Percentiles rank a stretch among this genome's conserved stretches.
phyloP scores from a whole-genome alignment of 164 flowering plant genomes.

The Kalanchoe fedtschenkoi region DNA sequence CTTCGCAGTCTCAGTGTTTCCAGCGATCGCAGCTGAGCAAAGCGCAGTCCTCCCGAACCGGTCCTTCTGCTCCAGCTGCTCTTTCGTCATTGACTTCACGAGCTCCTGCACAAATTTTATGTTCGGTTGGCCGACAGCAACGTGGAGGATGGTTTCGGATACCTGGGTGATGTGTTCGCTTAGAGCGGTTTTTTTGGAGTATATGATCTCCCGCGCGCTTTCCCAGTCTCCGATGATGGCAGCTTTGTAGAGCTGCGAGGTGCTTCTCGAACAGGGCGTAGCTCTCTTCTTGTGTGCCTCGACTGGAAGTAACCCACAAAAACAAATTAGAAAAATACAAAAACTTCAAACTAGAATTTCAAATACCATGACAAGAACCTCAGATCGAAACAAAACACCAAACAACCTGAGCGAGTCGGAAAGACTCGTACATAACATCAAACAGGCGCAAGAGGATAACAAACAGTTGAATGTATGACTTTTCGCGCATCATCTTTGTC shows the following conservation, averaged over 20 bases:
- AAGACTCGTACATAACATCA: background rate
- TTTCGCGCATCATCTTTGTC: background rate
- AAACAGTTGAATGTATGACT: background rate
- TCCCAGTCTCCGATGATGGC: conserved; percentile 8
- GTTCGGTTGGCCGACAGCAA: background rate
- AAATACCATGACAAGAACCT: background rate
- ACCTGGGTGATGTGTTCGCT: background rate
- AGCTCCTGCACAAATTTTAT: background rate
- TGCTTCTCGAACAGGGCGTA: background rate
- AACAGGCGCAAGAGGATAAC: background rate
- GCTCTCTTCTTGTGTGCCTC: background rate
- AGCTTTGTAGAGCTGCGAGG: conserved; percentile 3
- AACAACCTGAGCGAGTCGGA: background rate
- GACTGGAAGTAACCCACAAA: background rate
- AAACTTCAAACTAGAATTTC: background rate
- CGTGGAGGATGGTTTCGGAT: background rate
- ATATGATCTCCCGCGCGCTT: background rate
- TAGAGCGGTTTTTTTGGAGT: background rate
- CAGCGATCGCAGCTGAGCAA: conserved; percentile 6
- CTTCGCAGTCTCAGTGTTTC: background rate
- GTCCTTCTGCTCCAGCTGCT: background rate
- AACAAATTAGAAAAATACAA: background rate
- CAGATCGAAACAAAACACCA: background rate
- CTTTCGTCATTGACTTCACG: background rate
- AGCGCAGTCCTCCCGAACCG: conserved; percentile 3